Evolutionary conservation across 768 basidiomycete genomes (phyloP).

Genomic region (Calocybe indica): DNA sequence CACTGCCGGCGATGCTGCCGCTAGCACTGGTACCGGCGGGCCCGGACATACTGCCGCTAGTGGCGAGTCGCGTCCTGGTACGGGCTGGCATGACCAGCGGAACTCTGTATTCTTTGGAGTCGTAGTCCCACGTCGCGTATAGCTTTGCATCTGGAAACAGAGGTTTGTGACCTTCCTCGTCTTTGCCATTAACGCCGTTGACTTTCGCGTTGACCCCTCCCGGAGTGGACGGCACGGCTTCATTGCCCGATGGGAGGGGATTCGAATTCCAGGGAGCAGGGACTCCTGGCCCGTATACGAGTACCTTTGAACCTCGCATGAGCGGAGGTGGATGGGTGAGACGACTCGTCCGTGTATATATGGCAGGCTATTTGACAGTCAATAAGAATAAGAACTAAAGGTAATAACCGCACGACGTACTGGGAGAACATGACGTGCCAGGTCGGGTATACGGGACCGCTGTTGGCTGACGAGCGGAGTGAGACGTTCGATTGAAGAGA

Average conservation of each 20-base stretch:
- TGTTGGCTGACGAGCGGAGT: constrained; percentile 63
- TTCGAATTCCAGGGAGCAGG: constrained; percentile 51
- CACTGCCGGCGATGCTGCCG: no score
- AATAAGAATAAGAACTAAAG: background rate
- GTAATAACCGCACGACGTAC: constrained; percentile 34
- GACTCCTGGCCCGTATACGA: constrained; percentile 42
- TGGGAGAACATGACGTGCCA: constrained; percentile 62
- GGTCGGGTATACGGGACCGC: constrained; percentile 56
- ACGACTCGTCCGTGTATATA: constrained; percentile 54
- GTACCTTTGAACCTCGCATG: constrained; percentile 40
- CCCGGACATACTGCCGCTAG: no score
- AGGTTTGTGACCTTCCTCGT: constrained; percentile 22
- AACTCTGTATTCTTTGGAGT: constrained; percentile 40
- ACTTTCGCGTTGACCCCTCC: constrained; percentile 19
- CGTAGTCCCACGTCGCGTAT: constrained; percentile 54
- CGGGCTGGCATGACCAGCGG: constrained; percentile 15
- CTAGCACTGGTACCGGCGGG: no score
- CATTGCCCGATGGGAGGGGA: constrained; percentile 15
- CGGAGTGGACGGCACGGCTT: constrained; percentile 11
- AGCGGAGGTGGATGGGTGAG: constrained; percentile 63
- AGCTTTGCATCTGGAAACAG: constrained; percentile 46
- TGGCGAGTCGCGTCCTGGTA: no score
- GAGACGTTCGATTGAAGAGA: constrained; percentile 42
- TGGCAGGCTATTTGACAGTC: constrained; percentile 35
- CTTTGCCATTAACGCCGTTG: constrained; percentile 16